phyloP scores from a whole-genome alignment of 495 filamentous ascomycete species.

The Penicillium paradoxum region DNA sequence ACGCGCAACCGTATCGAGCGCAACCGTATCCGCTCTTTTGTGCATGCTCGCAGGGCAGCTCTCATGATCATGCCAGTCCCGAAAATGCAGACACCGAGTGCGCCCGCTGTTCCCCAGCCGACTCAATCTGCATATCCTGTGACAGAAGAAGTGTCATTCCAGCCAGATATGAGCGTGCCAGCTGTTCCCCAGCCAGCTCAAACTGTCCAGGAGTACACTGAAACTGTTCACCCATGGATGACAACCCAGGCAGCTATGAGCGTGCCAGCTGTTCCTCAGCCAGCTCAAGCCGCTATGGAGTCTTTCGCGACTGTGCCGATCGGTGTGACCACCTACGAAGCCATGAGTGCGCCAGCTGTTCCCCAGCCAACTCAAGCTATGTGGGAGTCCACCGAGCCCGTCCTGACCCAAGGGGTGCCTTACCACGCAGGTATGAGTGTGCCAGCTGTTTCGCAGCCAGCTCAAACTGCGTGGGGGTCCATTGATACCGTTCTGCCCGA shows the following conservation, averaged over 20 bases:
- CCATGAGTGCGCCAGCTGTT: background rate
- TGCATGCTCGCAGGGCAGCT: background rate
- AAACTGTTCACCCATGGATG: background rate
- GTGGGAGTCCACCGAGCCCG: no score
- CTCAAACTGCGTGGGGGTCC: no score
- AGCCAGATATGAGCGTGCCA: background rate
- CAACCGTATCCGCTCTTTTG: background rate
- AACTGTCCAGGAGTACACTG: background rate
- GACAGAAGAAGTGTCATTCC: no score
- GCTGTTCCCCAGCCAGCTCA: background rate
- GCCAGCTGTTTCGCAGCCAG: no score
- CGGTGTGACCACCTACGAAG: no score
- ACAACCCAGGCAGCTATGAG: background rate
- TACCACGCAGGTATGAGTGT: no score
- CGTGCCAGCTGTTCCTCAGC: background rate
- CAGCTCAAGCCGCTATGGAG: no score
- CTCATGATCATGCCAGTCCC: no score
- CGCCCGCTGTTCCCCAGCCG: background rate
- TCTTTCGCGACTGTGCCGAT: no score
- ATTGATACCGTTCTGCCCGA: no score
- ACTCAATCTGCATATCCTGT: background rate
- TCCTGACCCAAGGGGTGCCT: no score
- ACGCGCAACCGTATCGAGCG: no score
- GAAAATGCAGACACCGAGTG: background rate
- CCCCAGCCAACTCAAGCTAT: background rate